Evolutionary conservation across 257 asterid species (phyloP).

Genomic region (Asclepias syriaca): DNA sequence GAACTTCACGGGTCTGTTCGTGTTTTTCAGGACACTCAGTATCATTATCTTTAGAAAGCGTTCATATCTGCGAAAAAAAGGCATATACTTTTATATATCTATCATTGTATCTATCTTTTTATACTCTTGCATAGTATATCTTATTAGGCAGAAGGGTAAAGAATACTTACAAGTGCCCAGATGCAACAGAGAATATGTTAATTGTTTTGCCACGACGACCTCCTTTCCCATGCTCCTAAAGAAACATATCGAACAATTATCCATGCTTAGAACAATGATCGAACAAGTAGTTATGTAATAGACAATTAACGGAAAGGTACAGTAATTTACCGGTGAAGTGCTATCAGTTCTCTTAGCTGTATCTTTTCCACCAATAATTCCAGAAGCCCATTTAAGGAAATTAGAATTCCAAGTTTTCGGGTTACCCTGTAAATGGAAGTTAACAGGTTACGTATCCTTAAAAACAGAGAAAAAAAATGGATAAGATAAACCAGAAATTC

Average conservation of each 20-base stretch:
- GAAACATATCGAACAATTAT: conserved; percentile 22
- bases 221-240: conserved; percentile 52
- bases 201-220: conserved; percentile 76
- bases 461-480: too few relatives aligned
- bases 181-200: conserved; percentile 94
- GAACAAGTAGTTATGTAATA: background rate
- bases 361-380: conserved; percentile 73
- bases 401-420: conserved; percentile 80
- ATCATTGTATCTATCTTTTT: background rate
- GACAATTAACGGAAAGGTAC: conserved; percentile 6
- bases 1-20: conserved; percentile 84
- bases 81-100: background rate
- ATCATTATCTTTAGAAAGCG: conserved; percentile 95
- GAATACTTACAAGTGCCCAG: conserved; percentile 90
- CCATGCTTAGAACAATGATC: conserved; percentile 14
- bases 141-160: background rate
- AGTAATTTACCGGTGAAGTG: conserved; percentile 49
- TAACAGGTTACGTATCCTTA: background rate
- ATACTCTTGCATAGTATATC: background rate
- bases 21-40: conserved; percentile 83
- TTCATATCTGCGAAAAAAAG: conserved; percentile 66
- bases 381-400: conserved; percentile 95
- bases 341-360: conserved; percentile 54
- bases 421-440: conserved; percentile 39
- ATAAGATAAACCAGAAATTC: background rate